These are phyloP conservation scores for Pleurotus ostreatus DNA, from an alignment of 768 basidiomycete species.

Conservation along the genomic window DNA sequence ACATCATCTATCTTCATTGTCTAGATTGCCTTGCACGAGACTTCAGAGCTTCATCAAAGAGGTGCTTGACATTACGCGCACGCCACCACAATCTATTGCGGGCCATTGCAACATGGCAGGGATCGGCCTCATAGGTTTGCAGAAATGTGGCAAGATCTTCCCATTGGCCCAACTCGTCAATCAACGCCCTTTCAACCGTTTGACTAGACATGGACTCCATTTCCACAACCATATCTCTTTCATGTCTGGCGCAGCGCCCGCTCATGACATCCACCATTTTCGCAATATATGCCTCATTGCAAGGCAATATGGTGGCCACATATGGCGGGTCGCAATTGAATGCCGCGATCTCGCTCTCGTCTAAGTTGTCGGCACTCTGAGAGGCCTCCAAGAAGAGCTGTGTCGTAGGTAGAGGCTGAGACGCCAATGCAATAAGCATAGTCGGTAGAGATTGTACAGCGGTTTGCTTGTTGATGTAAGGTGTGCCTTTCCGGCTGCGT, in stretches of 20 bases:
- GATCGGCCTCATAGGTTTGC: background rate
- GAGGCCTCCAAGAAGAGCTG: conserved; percentile 2
- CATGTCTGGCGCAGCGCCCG: background rate
- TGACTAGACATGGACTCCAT: background rate
- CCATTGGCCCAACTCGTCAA: background rate
- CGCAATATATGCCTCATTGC: conserved; percentile 1
- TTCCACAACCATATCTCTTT: background rate
- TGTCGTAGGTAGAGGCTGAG: background rate
- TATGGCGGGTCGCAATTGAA: background rate
- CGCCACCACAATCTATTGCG: background rate
- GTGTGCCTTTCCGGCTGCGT: background rate
- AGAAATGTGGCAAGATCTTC: background rate
- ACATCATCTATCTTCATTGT: no score
- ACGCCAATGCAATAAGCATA: background rate
- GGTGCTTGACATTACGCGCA: background rate
- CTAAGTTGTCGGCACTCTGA: conserved; percentile 1
- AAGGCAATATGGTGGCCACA: background rate
- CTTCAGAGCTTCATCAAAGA: background rate
- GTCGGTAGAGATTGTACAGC: background rate
- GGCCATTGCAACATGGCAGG: background rate
- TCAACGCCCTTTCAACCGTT: background rate
- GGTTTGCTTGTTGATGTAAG: background rate
- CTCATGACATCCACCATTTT: conserved; percentile 5
- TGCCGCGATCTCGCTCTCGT: conserved; percentile 3
- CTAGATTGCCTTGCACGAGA: background rate